Evolutionary conservation across 1,139 yeast genomes (phyloP).

Genomic region (Scheffersomyces illinoinensis): DNA sequence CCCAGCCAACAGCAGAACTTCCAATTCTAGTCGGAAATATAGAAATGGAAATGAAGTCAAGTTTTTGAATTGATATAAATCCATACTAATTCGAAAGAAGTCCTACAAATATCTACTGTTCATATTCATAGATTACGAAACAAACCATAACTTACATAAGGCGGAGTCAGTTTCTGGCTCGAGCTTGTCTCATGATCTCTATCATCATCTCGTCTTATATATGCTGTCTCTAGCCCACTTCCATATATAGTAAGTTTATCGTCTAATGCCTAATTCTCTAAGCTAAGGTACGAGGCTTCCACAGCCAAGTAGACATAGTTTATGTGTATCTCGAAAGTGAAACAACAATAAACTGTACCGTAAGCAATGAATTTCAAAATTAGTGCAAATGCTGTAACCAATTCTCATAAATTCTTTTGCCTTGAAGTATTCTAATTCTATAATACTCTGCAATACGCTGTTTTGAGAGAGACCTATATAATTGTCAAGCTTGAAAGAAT

Average conservation of each 20-base stretch:
- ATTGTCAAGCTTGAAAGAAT: not conserved
- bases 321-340: not conserved
- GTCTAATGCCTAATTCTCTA: not conserved
- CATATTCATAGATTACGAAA: not conserved
- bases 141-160: not conserved
- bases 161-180: not conserved
- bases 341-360: not conserved
- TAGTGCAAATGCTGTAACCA: not conserved
- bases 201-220: not conserved
- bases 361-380: not conserved
- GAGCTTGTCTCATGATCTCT: not conserved
- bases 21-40: constrained; percentile 34
- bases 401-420: not conserved
- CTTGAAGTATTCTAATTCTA: not conserved
- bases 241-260: not conserved
- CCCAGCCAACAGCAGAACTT: constrained; percentile 47
- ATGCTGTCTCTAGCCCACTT: not conserved
- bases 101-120: not conserved
- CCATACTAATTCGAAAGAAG: not conserved
- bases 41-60: not conserved
- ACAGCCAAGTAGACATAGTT: not conserved
- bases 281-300: not conserved
- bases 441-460: not conserved
- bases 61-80: not conserved
- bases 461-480: not conserved